Conservation (phyloP, 2,329 filamentous ascomycete species). For the Nigrospora osmanthi region DNA sequence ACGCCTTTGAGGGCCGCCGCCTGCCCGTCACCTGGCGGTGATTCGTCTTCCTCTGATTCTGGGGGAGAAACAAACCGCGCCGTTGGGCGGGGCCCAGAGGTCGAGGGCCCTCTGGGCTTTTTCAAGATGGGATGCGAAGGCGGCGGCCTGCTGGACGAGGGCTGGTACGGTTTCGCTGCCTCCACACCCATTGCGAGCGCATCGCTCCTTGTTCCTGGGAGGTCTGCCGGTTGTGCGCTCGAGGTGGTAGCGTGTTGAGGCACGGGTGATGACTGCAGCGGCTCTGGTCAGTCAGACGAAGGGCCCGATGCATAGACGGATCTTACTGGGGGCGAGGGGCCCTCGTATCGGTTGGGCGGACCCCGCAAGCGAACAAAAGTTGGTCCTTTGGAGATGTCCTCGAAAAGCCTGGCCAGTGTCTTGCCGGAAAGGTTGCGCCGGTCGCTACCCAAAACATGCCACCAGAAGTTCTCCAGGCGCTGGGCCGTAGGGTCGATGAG, state of each 20-base stretch:
- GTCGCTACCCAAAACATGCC: slow-evolving; percentile 57
- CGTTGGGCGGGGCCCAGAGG: slow-evolving; percentile 46
- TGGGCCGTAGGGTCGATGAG: slow-evolving; percentile 55
- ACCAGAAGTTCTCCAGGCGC: slow-evolving; percentile 59
- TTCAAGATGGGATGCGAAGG: slow-evolving; percentile 52
- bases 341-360: slow-evolving; percentile 45
- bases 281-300: slow-evolving; percentile 6
- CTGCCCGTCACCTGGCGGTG: slow-evolving; percentile 29
- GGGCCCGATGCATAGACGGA: slow-evolving; percentile 10
- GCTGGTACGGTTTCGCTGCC: slow-evolving; percentile 15
- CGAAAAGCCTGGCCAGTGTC: slow-evolving; percentile 46
- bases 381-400: slow-evolving; percentile 49
- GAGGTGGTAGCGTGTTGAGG: background rate
- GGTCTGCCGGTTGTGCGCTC: background rate
- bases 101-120: slow-evolving; percentile 46
- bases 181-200: slow-evolving; percentile 11
- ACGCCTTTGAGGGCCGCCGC: slow-evolving; percentile 9
- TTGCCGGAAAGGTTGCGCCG: slow-evolving; percentile 42
- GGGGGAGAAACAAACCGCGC: slow-evolving; percentile 52
- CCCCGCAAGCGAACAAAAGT: slow-evolving; percentile 48
- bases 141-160: slow-evolving; percentile 38
- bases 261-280: slow-evolving; percentile 1
- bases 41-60: slow-evolving; percentile 30
- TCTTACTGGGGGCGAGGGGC: slow-evolving; percentile 32
- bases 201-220: slow-evolving; percentile 12